Evolutionary conservation across 139 green algal species (phyloP).

Genomic region (Chlorella sp.): DNA sequence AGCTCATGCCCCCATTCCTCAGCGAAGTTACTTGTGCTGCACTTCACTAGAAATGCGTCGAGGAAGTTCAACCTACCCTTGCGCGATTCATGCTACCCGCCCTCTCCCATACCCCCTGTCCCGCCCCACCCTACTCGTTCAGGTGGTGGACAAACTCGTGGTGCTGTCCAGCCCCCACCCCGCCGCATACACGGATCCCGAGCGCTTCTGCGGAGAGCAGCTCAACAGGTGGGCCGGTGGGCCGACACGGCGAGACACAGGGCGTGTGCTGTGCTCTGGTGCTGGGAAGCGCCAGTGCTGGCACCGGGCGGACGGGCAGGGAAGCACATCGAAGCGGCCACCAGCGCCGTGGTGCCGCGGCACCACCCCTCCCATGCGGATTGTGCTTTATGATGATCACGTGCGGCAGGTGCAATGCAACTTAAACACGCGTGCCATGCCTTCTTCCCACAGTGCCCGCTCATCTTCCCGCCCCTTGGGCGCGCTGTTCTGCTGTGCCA

Average conservation of each 20-base stretch:
- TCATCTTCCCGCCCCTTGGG: too few relatives aligned
- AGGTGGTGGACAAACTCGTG: constrained; percentile 43
- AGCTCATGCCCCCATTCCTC: too few relatives aligned
- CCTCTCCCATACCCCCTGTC: not conserved
- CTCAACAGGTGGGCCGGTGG: not conserved
- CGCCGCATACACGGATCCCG: not conserved
- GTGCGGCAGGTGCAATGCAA: not conserved
- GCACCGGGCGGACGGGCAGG: too few relatives aligned
- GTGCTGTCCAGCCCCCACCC: constrained; percentile 49
- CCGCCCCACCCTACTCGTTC: too few relatives aligned
- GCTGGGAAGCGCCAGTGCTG: too few relatives aligned
- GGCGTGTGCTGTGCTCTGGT: not conserved
- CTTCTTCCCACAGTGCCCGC: not conserved
- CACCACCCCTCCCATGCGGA: not conserved
- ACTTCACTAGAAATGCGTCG: too few relatives aligned
- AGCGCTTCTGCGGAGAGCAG: constrained; percentile 13
- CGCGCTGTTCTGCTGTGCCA: not conserved
- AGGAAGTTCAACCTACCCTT: too few relatives aligned
- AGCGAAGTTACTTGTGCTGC: too few relatives aligned
- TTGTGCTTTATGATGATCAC: not conserved
- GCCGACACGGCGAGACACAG: too few relatives aligned
- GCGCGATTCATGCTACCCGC: not conserved
- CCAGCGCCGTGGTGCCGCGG: too few relatives aligned
- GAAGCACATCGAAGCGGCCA: not conserved
- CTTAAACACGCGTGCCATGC: too few relatives aligned